Percentiles rank a stretch among this genome's conserved stretches.
phyloP scores from a whole-genome alignment of 1,284 basidiomycete species.

The Leccinum pachyderme region DNA sequence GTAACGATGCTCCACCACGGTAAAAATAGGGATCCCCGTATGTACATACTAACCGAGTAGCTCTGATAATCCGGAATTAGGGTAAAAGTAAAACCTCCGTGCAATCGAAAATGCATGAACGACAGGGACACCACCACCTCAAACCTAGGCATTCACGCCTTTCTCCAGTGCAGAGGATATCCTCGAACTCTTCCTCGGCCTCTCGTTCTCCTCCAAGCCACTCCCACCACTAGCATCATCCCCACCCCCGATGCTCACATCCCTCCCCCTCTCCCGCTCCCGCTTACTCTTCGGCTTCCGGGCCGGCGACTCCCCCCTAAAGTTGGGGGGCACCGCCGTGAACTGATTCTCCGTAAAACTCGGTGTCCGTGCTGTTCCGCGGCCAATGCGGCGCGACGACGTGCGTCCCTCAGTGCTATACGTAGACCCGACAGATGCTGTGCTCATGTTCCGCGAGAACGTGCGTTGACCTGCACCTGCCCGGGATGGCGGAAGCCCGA shows the following conservation, averaged over 20 bases:
- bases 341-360: slow-evolving; percentile 46
- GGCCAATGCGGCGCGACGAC: slow-evolving; percentile 18
- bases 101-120: background rate
- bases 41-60: too few species aligned
- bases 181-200: slow-evolving; percentile 25
- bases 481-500: background rate
- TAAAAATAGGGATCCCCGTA: too few species aligned
- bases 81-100: background rate
- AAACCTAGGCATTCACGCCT: background rate
- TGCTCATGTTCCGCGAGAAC: slow-evolving; percentile 15
- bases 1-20: too few species aligned
- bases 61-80: too few species aligned
- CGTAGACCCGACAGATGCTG: slow-evolving; percentile 10
- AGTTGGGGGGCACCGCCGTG: slow-evolving; percentile 42
- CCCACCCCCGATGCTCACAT: background rate
- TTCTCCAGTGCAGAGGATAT: background rate
- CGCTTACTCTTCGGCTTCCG: slow-evolving; percentile 31
- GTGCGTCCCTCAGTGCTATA: background rate
- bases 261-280: slow-evolving; percentile 4
- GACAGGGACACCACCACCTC: too few species aligned
- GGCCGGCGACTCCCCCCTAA: slow-evolving; percentile 30
- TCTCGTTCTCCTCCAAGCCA: slow-evolving; percentile 9
- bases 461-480: slow-evolving; percentile 32
- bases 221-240: slow-evolving; percentile 10
- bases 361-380: slow-evolving; percentile 17